These are phyloP conservation scores for Colletotrichum navitas DNA, from an alignment of 2,329 filamentous ascomycete genomes.

Conservation along the genomic window DNA sequence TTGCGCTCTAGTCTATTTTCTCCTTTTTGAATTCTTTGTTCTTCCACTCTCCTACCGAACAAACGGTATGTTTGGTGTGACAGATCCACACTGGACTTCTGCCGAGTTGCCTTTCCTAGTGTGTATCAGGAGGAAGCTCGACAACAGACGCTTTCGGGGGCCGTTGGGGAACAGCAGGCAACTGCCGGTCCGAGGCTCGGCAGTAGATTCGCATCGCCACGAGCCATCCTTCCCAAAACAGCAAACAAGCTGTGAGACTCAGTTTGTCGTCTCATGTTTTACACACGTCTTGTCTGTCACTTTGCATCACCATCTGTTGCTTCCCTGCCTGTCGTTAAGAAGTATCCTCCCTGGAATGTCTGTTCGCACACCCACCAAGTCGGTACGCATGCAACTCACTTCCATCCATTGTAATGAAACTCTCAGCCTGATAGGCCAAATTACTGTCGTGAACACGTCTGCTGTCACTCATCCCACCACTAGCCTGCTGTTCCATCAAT, in stretches of 20 bases:
- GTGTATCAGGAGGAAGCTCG: conserved; percentile 12
- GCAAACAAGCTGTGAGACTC: conserved; percentile 1
- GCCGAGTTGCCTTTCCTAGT: conserved; percentile 24
- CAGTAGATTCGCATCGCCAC: conserved; percentile 5
- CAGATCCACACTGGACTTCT: not conserved
- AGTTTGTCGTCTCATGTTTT: conserved; percentile 24
- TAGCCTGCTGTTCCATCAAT: not conserved
- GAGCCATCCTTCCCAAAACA: not conserved
- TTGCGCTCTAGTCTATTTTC: not conserved
- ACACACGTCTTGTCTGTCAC: conserved; percentile 16
- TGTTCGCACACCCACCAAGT: conserved; percentile 15
- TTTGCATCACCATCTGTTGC: not conserved
- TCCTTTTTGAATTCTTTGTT: conserved; percentile 1
- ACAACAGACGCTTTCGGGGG: conserved; percentile 30
- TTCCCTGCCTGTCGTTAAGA: not conserved
- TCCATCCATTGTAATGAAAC: conserved; percentile 1
- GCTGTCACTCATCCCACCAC: not conserved
- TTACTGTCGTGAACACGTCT: conserved; percentile 4
- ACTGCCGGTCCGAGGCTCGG: conserved; percentile 16
- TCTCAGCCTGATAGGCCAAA: conserved; percentile 20
- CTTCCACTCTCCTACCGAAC: not conserved
- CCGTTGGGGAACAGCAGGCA: conserved; percentile 24
- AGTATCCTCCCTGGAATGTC: conserved; percentile 5
- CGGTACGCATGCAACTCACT: not conserved
- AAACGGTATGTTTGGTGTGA: not conserved